These are phyloP conservation scores for Fusarium sororula DNA, from an alignment of 2,329 filamentous ascomycete species.

Conservation along the genomic window DNA sequence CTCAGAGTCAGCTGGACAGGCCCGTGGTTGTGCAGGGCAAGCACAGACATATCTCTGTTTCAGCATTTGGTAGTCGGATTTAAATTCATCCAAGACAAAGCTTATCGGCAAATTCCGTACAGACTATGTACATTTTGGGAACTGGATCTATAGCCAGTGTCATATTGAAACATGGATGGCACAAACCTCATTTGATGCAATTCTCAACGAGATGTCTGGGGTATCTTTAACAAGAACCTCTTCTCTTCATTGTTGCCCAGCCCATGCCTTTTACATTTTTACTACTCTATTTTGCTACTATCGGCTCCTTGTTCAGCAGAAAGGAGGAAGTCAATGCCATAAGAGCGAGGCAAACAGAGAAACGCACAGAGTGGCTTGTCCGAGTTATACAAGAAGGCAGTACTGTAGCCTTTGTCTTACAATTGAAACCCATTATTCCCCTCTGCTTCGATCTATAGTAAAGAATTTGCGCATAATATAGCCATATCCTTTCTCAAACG, in stretches of 20 bases:
- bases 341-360: background rate
- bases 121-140: background rate
- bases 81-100: background rate
- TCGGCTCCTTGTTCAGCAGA: no score
- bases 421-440: no score
- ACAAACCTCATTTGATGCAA: no score
- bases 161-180: background rate
- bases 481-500: rapidly evolving
- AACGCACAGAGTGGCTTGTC: no score
- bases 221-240: background rate
- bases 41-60: background rate
- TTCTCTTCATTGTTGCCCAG: rapidly evolving
- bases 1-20: background rate
- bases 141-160: background rate
- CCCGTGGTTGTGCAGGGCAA: background rate
- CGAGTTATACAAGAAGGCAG: rapidly evolving
- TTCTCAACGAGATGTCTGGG: background rate
- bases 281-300: no score
- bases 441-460: background rate
- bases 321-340: no score
- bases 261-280: no score
- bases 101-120: background rate
- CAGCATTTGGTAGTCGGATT: background rate
- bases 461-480: no score
- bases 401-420: no score